Base-by-base conservation (phyloP, 768 basidiomycete genomes). In the Mycena polygramma region DNA sequence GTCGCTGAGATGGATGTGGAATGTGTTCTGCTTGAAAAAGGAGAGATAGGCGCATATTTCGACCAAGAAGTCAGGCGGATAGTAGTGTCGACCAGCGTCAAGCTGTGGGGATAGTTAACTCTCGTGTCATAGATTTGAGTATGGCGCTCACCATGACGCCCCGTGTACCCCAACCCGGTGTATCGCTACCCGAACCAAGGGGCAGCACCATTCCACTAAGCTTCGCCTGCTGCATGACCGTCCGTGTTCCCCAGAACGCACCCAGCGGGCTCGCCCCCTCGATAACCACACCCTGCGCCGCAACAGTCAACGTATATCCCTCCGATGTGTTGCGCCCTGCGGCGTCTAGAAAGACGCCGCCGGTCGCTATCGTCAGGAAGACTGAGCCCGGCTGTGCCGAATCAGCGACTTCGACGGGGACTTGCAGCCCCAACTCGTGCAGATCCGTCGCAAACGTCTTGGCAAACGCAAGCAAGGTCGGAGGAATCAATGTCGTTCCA, bases 1-100 rank as follows among this genome's bases (percentile, higher is more conserved):
- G 61, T 75, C 75, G 66, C 73, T 74, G 9, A 75, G 73, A 52
- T 75, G 75, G 11, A 74, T 26, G 55, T 75, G 75, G 52, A 75
- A 75, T 8, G 70, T 71, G 49, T 73, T 73, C 26, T 73, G 72
- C 66, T 73, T 73, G 66, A 73, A 73, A 62, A 73, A 73, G 4
- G 72, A 73, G 15, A 73, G 69, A 37, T 73, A 70, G 8, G 72
- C 68, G 62, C 72, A 73, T 49, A 73, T 48, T n/a, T 73, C 69
- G 36, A 35, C 64, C 46, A 73, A 55, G 35, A 73, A 73, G 4
- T 52, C 46, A 8, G 69, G 72, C 5, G 72, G 69, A 30, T 73
- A 73, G 48, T 52, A 73, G 60, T 73, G 72, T 11, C 72, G 53
- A 0, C 72, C 72, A 24, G 58, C 69, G 24, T 73, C 72, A 20